Evolutionary conservation across 202 grass and related monocot genomes (phyloP).

Genomic region (Cymbopogon flexuosus): DNA sequence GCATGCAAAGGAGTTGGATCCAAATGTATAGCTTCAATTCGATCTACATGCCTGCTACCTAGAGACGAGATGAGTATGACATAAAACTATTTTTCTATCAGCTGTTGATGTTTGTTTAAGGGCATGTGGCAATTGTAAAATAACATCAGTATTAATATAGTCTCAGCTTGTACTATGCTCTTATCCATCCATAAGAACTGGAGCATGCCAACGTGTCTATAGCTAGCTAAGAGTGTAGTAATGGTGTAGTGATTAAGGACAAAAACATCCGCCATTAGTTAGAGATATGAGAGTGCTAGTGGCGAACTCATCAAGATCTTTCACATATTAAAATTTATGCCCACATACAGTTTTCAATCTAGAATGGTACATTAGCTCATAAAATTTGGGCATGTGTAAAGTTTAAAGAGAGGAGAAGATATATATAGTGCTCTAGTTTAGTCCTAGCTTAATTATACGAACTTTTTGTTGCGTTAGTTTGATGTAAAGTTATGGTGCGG

Average conservation of each 20-base stretch:
- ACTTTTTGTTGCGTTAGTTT: neutral
- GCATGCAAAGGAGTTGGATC: neutral
- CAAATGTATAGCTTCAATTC: neutral
- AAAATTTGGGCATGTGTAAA: too few species aligned
- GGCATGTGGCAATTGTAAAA: neutral
- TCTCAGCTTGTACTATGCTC: neutral
- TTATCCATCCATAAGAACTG: slow-evolving; percentile 25
- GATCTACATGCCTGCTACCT: neutral
- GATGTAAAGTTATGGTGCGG: neutral
- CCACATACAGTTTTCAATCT: neutral
- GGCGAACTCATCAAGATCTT: neutral
- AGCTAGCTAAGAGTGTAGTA: neutral
- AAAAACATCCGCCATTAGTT: neutral
- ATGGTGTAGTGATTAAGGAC: neutral
- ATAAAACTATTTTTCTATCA: neutral
- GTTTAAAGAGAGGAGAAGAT: neutral
- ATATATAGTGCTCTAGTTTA: neutral
- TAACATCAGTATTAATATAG: neutral
- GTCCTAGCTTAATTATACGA: neutral
- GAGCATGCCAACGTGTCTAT: neutral
- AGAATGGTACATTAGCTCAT: neutral
- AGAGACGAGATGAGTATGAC: neutral
- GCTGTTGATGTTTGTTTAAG: neutral
- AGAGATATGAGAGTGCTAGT: neutral
- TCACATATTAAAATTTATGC: neutral